Percentiles rank a stretch among this genome's conserved stretches.
phyloP scores from a whole-genome alignment of 768 basidiomycete genomes.

The Lactarius sp. region DNA sequence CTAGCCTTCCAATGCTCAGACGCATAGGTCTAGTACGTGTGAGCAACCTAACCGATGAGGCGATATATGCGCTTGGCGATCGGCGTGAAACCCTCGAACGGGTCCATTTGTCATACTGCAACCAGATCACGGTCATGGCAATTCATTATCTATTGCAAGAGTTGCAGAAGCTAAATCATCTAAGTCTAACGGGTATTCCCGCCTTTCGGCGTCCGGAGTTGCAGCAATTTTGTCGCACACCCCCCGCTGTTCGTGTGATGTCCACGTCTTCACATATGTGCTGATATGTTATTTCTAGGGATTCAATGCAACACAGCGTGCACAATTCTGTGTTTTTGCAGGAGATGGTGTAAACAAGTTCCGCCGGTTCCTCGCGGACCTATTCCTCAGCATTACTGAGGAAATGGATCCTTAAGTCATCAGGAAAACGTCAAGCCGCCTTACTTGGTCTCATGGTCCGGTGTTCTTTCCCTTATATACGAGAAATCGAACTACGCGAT shows the following conservation, averaged over 20 bases:
- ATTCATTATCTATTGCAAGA: slow-evolving; percentile 86
- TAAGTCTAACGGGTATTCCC: slow-evolving; percentile 93
- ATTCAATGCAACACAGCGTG: slow-evolving; percentile 84
- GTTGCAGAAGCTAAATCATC: slow-evolving; percentile 84
- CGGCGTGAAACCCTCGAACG: slow-evolving; percentile 86
- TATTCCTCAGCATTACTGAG: slow-evolving; percentile 72
- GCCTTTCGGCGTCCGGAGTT: slow-evolving; percentile 82
- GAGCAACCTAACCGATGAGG: slow-evolving; percentile 88
- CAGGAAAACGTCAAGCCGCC: too few species aligned
- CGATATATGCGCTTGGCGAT: slow-evolving; percentile 82
- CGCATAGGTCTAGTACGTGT: slow-evolving; percentile 95
- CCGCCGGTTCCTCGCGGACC: slow-evolving; percentile 68
- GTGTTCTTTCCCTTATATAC: too few species aligned
- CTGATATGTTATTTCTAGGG: slow-evolving; percentile 47
- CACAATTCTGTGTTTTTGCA: slow-evolving; percentile 94
- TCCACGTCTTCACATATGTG: neutral
- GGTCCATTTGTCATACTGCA: slow-evolving; percentile 95
- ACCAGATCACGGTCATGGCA: slow-evolving; percentile 90
- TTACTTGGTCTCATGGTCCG: too few species aligned
- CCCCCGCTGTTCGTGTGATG: slow-evolving; percentile 63
- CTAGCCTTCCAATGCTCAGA: slow-evolving; percentile 81
- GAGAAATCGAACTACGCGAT: too few species aligned
- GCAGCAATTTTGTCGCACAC: slow-evolving; percentile 84
- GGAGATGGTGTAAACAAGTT: slow-evolving; percentile 84
- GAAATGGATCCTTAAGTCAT: slow-evolving; percentile 37